Percentiles rank a stretch among this genome's conserved stretches.
phyloP scores from a whole-genome alignment of 1,284 basidiomycete species.

The Rhodotorula sp. region DNA sequence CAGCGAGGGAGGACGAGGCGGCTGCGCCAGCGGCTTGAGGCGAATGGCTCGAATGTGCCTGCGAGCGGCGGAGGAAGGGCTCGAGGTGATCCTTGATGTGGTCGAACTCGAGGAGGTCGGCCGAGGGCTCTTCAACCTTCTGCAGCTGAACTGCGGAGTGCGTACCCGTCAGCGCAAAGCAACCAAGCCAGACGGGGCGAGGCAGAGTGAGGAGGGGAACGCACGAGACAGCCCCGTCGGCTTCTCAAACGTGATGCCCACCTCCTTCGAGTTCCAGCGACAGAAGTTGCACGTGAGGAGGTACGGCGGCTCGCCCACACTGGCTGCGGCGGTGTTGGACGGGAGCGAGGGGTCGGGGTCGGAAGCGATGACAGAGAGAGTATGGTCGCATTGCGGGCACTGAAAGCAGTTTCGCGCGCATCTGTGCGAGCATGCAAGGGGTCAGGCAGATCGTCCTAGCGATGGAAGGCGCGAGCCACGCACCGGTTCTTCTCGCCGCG shows the following conservation, averaged over 20 bases:
- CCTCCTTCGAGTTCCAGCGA: constrained; percentile 88
- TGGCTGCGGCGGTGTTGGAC: constrained; percentile 49
- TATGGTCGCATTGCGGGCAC: constrained; percentile 88
- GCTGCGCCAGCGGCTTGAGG: constrained; percentile 5
- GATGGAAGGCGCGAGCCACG: constrained; percentile 17
- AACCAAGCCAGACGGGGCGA: too few relatives aligned
- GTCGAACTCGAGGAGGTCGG: constrained; percentile 84
- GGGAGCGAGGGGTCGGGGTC: constrained; percentile 66
- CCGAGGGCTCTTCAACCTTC: constrained; percentile 78
- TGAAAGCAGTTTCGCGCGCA: constrained; percentile 97
- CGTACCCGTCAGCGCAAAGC: too few relatives aligned
- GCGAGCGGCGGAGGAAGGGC: constrained; percentile 62
- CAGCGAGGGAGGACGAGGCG: constrained; percentile 54
- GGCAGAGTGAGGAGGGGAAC: background rate
- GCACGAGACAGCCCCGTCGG: constrained; percentile 75
- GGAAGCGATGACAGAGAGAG: constrained; percentile 80
- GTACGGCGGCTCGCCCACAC: constrained; percentile 78
- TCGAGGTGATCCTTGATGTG: constrained; percentile 92
- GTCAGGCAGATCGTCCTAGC: background rate
- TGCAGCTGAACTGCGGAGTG: constrained; percentile 73
- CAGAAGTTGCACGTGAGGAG: constrained; percentile 89
- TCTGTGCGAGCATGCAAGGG: constrained; percentile 55
- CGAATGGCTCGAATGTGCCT: constrained; percentile 21
- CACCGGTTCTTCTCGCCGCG: constrained; percentile 92
- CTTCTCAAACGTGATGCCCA: constrained; percentile 92